Evolutionary conservation across 345 rosid genomes (phyloP).

Genomic region (Brassica napus): Da-Ae NC_063442.1:5772501-5773000

Average conservation of each 20-base stretch:
- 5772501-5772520: constrained; percentile 8
- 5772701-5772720: constrained; percentile 43
- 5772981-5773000: constrained; percentile 33
- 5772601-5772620: constrained; percentile 12
- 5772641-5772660: constrained; percentile 34
- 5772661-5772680: constrained; percentile 44
- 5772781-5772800: constrained; percentile 56
- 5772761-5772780: constrained; percentile 48
- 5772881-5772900: constrained; percentile 47
- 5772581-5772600: constrained; percentile 31
- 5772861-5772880: constrained; percentile 19
- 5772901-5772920: constrained; percentile 72
- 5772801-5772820: constrained; percentile 57
- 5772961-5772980: constrained; percentile 68
- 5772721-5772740: constrained; percentile 39
- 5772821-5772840: constrained; percentile 57
- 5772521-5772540: constrained; percentile 19
- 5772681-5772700: constrained; percentile 42
- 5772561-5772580: neutral
- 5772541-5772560: constrained; percentile 22
- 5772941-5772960: constrained; percentile 60
- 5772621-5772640: neutral
- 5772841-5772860: constrained; percentile 11
- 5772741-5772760: constrained; percentile 61
- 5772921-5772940: constrained; percentile 44